phyloP scores from a whole-genome alignment of 305 asterid genomes.

The Fraxinus latifolia region DNA sequence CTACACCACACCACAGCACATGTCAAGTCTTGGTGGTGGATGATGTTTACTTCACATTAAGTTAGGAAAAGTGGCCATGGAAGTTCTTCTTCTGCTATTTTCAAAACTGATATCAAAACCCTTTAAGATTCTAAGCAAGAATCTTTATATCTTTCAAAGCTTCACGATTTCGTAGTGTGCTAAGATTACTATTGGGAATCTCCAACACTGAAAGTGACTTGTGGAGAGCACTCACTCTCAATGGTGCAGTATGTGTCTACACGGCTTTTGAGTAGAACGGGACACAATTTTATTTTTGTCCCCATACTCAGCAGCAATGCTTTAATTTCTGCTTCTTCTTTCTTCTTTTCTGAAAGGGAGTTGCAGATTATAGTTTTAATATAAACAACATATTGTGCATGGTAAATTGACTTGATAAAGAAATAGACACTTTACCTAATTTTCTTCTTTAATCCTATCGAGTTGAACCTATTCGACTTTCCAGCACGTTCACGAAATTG shows the following conservation, averaged over 20 bases:
- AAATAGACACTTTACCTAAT: not conserved
- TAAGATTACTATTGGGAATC: constrained; percentile 23
- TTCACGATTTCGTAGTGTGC: constrained; percentile 6
- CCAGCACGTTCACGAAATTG: not conserved
- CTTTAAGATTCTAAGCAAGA: constrained; percentile 26
- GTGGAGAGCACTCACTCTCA: constrained; percentile 23
- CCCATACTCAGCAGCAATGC: not conserved
- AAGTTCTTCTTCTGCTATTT: constrained; percentile 8
- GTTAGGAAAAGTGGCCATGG: not conserved
- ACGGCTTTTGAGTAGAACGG: not conserved
- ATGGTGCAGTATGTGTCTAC: constrained; percentile 24
- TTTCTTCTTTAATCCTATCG: not conserved
- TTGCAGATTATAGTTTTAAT: not conserved
- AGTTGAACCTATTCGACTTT: not conserved
- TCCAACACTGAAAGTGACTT: constrained; percentile 37
- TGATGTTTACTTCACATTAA: constrained; percentile 24
- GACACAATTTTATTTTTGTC: not conserved
- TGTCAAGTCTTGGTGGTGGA: not conserved
- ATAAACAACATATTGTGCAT: not conserved
- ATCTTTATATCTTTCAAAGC: constrained; percentile 11
- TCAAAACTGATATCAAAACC: constrained; percentile 33
- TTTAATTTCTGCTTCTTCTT: not conserved
- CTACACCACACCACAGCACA: not conserved
- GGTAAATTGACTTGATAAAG: not conserved
- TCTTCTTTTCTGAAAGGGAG: not conserved